A percentile compares a stretch with the other conserved stretches of the same genome.
These are phyloP conservation scores for Lactuca saligna DNA, from an alignment of 129 eudicot genomes.

Conservation along the genomic window DNA sequence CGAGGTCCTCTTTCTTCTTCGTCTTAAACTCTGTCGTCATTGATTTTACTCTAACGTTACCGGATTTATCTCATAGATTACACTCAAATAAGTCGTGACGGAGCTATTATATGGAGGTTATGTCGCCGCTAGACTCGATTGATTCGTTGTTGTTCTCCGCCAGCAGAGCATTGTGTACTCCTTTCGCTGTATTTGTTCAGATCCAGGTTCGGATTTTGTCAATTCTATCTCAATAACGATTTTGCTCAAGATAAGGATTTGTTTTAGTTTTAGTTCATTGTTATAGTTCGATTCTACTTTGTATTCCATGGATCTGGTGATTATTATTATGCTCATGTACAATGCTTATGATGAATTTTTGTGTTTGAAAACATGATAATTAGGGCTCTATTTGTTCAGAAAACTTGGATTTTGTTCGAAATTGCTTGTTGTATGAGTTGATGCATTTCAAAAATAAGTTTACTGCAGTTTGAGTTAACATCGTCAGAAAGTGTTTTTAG, in stretches of 20 bases:
- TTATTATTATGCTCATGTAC: not conserved
- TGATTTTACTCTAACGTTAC: slow-evolving; percentile 23
- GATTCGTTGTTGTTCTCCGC: slow-evolving; percentile 57
- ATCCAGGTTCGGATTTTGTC: slow-evolving; percentile 58
- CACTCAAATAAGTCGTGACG: not conserved
- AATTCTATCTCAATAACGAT: not conserved
- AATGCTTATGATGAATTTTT: not conserved
- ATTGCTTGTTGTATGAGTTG: slow-evolving; percentile 10
- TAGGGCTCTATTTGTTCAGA: not conserved
- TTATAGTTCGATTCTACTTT: slow-evolving; percentile 1
- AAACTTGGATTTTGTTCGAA: slow-evolving; percentile 18
- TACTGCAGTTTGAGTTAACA: not conserved
- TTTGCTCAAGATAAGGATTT: not conserved
- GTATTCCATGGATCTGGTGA: slow-evolving; percentile 26
- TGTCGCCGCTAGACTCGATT: slow-evolving; percentile 46
- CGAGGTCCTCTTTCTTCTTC: not conserved
- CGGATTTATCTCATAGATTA: slow-evolving; percentile 8
- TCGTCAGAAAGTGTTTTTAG: not conserved
- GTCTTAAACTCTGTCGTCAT: slow-evolving; percentile 18
- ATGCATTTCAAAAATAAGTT: not conserved
- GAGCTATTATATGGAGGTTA: slow-evolving; percentile 6
- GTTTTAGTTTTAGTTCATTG: not conserved
- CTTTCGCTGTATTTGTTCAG: slow-evolving; percentile 76
- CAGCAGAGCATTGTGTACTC: slow-evolving; percentile 61
- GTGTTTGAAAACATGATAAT: not conserved